Evolutionary conservation across 2,329 filamentous ascomycete species (phyloP).

Genomic region (Talaromyces sp.): DNA sequence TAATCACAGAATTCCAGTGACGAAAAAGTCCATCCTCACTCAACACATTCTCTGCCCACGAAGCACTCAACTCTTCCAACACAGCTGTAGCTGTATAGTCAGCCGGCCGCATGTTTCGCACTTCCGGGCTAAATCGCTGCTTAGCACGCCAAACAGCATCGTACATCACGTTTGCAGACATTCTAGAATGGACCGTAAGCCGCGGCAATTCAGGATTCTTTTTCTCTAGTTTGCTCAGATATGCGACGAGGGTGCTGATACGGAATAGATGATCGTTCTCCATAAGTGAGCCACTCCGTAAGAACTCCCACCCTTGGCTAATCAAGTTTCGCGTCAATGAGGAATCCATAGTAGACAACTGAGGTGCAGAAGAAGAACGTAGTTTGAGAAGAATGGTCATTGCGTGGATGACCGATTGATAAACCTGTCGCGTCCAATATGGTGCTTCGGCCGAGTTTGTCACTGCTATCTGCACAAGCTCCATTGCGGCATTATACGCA

Average conservation of each 20-base stretch:
- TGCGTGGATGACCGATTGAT: neutral
- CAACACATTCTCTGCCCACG: neutral
- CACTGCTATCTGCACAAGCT: neutral
- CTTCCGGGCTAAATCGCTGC: neutral
- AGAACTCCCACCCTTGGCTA: neutral
- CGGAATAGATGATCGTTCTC: neutral
- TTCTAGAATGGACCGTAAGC: neutral
- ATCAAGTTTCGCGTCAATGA: neutral
- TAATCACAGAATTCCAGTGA: neutral
- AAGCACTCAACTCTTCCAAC: neutral
- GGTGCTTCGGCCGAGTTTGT: neutral
- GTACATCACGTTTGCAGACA: neutral
- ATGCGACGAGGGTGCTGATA: neutral
- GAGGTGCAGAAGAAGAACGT: neutral
- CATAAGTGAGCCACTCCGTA: neutral
- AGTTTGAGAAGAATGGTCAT: neutral
- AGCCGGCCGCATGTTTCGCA: neutral
- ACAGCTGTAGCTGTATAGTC: neutral
- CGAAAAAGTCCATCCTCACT: neutral
- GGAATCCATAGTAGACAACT: neutral
- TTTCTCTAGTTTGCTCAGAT: neutral
- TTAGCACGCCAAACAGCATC: neutral
- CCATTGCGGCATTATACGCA: neutral
- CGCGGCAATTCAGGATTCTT: neutral
- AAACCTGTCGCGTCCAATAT: neutral